phyloP scores from a whole-genome alignment of 164 flowering plant species.

The Magnolia officinalis region DNA sequence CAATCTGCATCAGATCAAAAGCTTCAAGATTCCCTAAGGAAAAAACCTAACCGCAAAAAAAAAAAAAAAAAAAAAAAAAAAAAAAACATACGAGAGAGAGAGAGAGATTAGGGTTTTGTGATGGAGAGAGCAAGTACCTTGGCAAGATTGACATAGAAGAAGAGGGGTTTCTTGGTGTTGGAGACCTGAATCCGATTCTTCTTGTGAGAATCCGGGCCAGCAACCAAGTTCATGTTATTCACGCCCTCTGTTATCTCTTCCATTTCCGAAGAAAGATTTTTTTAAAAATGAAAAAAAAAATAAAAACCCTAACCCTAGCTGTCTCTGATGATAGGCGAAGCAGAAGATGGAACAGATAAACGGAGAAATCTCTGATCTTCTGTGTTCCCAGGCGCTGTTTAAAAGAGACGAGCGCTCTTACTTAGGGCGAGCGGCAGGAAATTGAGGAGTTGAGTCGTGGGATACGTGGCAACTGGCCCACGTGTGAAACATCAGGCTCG shows the following conservation, averaged over 20 bases:
- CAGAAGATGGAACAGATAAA: background rate
- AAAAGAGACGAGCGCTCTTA: background rate
- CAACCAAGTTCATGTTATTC: slow-evolving; percentile 34
- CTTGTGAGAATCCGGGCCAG: slow-evolving; percentile 30
- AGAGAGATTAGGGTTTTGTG: background rate
- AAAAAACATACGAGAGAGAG: background rate
- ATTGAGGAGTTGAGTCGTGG: background rate
- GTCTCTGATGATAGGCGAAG: background rate
- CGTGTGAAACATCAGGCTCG: too few relatives aligned
- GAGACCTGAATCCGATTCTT: slow-evolving; percentile 74
- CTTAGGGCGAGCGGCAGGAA: background rate
- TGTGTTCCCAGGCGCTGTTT: background rate
- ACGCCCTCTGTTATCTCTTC: slow-evolving; percentile 60
- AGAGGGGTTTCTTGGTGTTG: slow-evolving; percentile 41
- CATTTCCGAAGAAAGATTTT: slow-evolving; percentile 23
- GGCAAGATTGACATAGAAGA: slow-evolving; percentile 24
- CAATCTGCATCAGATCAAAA: background rate
- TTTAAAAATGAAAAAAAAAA: background rate
- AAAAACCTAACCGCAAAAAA: background rate
- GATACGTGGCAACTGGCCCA: too few relatives aligned
- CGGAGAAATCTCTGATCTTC: background rate
- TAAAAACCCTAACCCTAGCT: slow-evolving; percentile 5
- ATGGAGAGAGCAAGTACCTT: slow-evolving; percentile 9
- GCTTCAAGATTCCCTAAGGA: background rate
- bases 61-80: too few relatives aligned